Base-by-base conservation (phyloP, 2,329 filamentous ascomycete species). In the Lachnellula suecica region DNA sequence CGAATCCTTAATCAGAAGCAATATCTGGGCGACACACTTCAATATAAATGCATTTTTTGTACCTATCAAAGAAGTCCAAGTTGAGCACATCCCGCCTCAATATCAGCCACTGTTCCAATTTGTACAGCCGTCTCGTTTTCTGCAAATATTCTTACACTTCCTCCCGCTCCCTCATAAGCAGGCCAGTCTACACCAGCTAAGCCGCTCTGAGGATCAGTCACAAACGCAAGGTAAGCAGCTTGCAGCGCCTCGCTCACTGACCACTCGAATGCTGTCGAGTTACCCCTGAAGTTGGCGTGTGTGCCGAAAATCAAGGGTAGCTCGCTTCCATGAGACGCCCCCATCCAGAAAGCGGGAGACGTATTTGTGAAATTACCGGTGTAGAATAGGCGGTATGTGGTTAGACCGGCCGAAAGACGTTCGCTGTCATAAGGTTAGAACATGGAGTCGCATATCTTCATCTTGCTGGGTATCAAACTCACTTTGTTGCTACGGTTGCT, bases 271-370 rank as follows among this genome's bases (percentile, higher is more conserved):
- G 59, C 47, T 2, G 66, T 68, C 3, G 62, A 66, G 44, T 63
- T 63, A 5, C 59, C 59, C 9, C 62, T 54, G 46, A 61, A 65
- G 31, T 63, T 48, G 24, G 54, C 59, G 40, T 67, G 59, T 0
- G 69, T 71, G 8, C 68, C 67, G 41, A 70, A 70, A 1, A 71
- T 47, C 44, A 48, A 15, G 1, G 51, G 51, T 1, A 53, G 34
- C 22, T 53, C 51, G 3, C 41, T 34, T 10, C 20, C 25, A 17
- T 57, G 54, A 24, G 41, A 51, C 4, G 47, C 51, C 3, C 43
- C 47, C 24, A 48, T 25, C 27, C 44, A 51, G 3, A 25, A 34
- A 11, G 20, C n/a, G 6, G 54, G 44, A 2, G 50, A 53, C 20
- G 44, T 29, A 27, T 57, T 57, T 4, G 54, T 24, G 31, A 57